These are phyloP conservation scores for Xylaria intraflava DNA, from an alignment of 495 filamentous ascomycete genomes.

Conservation along the genomic window DNA sequence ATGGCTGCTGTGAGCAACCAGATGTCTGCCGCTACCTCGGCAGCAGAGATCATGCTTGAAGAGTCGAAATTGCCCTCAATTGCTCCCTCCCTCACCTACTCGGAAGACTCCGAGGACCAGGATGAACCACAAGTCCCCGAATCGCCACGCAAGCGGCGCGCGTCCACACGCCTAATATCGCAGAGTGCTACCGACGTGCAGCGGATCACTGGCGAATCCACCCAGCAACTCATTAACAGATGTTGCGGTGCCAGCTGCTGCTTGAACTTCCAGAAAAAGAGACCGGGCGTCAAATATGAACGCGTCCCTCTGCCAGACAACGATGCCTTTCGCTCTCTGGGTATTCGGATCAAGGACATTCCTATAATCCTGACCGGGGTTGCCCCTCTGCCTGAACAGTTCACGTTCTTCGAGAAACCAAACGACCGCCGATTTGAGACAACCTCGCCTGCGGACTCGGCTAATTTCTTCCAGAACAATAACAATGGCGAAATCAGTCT, in stretches of 20 bases:
- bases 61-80: slow-evolving; percentile 29
- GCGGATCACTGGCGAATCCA: slow-evolving; percentile 57
- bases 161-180: slow-evolving; percentile 74
- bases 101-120: slow-evolving; percentile 41
- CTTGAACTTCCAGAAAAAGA: slow-evolving; percentile 54
- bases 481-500: slow-evolving; percentile 4
- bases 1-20: slow-evolving; percentile 19
- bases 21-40: slow-evolving; percentile 11
- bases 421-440: slow-evolving; percentile 26
- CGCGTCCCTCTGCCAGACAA: slow-evolving; percentile 69
- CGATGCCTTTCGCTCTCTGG: slow-evolving; percentile 70
- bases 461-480: slow-evolving; percentile 23
- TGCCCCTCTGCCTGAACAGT: slow-evolving; percentile 65
- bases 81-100: slow-evolving; percentile 46
- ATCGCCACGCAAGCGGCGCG: slow-evolving; percentile 52
- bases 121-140: slow-evolving; percentile 26
- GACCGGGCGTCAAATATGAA: slow-evolving; percentile 47
- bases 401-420: slow-evolving; percentile 54
- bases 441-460: slow-evolving; percentile 35
- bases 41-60: slow-evolving; percentile 31
- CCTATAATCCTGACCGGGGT: slow-evolving; percentile 63
- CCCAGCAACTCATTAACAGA: slow-evolving; percentile 54
- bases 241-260: slow-evolving; percentile 97
- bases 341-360: slow-evolving; percentile 68
- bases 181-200: slow-evolving; percentile 68